Base-by-base conservation (phyloP, 1,284 basidiomycete genomes). In the Wallemia ichthyophaga region DNA sequence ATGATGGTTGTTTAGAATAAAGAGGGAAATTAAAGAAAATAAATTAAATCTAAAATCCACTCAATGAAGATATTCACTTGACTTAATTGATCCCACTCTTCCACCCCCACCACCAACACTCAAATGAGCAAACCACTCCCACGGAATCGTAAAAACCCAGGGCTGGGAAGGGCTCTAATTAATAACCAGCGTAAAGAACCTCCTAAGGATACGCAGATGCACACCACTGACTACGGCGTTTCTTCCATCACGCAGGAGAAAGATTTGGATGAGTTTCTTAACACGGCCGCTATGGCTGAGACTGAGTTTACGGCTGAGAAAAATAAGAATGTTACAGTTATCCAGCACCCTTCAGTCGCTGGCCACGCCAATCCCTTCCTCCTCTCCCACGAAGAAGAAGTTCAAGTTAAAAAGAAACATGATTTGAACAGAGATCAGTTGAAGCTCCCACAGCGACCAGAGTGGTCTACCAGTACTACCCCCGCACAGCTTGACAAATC, bases 251-350 rank as follows among this genome's bases (percentile, higher is more conserved):
- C 94, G 0, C 92, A 98, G 70, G 89, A 99, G 72, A 76, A 81
- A 61, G 89, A 95, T 72, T 74, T 99, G 26, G 92, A 96, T 65
- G 89, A 92, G 69, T 98, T 99, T 69, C 72, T 99, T 61, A 92
- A 81, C 68, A 95, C 88, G 21, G 94, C 94, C 1, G 83, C 87
- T 63, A 73, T 99, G 58, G 94, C 94, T 23, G 92, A 85, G 59
- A 83, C 82, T 17, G 87, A 99, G 66, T 99, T 99, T 67, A 89
- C 88, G n/a, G 94, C 89, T 32, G 88, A 85, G 94, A 96, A 69
- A 78, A 87, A 59, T 77, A 88, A 21, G 60, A 96, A 91, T 71
- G 79, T 94, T 62, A 86, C 86, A 66, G 83, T 99, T 61, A 81
- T 98, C 60, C 80, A 81, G 61, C 77, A 79, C 57, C 72, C 78